Percentiles rank a stretch among this genome's conserved stretches.
Conservation (phyloP, 306 rosid species). For the Cucurbita pepo region DNA sequence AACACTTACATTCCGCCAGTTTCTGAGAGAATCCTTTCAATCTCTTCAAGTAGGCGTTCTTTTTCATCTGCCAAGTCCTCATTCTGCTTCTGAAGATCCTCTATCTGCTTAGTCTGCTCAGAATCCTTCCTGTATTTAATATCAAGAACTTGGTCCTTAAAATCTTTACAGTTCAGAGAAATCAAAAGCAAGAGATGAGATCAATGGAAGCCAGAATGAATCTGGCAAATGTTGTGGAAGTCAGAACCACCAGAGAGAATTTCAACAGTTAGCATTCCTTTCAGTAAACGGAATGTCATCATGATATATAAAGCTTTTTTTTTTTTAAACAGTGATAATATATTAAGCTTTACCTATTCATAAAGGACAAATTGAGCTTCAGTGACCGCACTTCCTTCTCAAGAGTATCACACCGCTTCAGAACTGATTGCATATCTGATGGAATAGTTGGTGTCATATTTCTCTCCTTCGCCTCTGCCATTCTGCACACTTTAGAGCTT, state of each 20-base stretch:
- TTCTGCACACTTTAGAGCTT: slow-evolving; percentile 27
- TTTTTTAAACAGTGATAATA: not conserved
- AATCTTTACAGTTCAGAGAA: not conserved
- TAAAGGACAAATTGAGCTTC: slow-evolving; percentile 79
- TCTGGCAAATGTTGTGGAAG: not conserved
- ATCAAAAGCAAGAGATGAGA: not conserved
- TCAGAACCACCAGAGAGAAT: not conserved
- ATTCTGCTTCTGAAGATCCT: slow-evolving; percentile 84
- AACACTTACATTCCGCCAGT: slow-evolving; percentile 28
- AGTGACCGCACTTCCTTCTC: slow-evolving; percentile 93
- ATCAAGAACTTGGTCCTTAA: not conserved
- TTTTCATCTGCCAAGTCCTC: slow-evolving; percentile 70
- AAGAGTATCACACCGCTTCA: slow-evolving; percentile 79
- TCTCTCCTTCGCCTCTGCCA: slow-evolving; percentile 98
- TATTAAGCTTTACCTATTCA: slow-evolving; percentile 53
- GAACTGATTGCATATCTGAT: slow-evolving; percentile 65
- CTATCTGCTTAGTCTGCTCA: slow-evolving; percentile 89
- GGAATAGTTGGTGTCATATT: slow-evolving; percentile 65
- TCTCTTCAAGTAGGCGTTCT: slow-evolving; percentile 73
- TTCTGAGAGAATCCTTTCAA: slow-evolving; percentile 57
- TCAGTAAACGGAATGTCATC: not conserved
- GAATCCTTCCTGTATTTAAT: slow-evolving; percentile 76
- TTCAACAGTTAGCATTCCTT: not conserved
- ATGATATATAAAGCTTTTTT: not conserved
- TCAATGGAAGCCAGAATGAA: not conserved